Evolutionary conservation across 345 rosid species (phyloP).

Genomic region (Tarenaya hassleriana): DNA sequence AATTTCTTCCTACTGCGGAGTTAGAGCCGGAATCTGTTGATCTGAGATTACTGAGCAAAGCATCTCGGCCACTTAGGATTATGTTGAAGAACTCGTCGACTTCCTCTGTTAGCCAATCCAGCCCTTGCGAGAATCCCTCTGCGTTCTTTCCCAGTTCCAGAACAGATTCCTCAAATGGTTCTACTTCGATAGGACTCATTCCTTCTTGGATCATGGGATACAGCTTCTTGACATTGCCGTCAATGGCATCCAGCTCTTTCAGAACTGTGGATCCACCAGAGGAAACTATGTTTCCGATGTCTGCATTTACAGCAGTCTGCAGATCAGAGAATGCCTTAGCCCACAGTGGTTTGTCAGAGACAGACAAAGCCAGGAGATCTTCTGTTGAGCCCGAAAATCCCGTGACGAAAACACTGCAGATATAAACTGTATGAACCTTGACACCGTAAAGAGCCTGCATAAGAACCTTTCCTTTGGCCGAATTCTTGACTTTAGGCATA

Average conservation of each 20-base stretch:
- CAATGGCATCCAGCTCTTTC: conserved; percentile 64
- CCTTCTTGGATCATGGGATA: conserved; percentile 60
- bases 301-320: conserved; percentile 46
- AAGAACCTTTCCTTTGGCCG: conserved; percentile 77
- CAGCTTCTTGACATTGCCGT: conserved; percentile 48
- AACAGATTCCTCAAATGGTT: conserved; percentile 30
- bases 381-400: conserved; percentile 63
- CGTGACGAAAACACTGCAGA: conserved; percentile 65
- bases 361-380: conserved; percentile 45
- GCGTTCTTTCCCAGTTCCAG: conserved; percentile 34
- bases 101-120: conserved; percentile 56
- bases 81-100: conserved; percentile 77
- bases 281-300: conserved; percentile 42
- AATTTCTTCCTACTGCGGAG: conserved; percentile 25
- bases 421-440: conserved; percentile 66
- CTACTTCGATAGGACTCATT: conserved; percentile 30
- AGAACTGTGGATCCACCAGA: conserved; percentile 33
- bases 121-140: conserved; percentile 55
- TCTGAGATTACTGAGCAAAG: conserved; percentile 79
- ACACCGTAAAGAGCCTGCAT: conserved; percentile 88
- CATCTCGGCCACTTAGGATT: conserved; percentile 72
- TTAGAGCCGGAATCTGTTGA: conserved; percentile 31
- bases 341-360: conserved; percentile 52
- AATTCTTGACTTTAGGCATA: conserved; percentile 83
- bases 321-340: conserved; percentile 45